Percentiles rank a stretch among this genome's conserved stretches.
These are phyloP conservation scores for Andrographis paniculata DNA, from an alignment of 305 asterid genomes.

Conservation along the genomic window DNA sequence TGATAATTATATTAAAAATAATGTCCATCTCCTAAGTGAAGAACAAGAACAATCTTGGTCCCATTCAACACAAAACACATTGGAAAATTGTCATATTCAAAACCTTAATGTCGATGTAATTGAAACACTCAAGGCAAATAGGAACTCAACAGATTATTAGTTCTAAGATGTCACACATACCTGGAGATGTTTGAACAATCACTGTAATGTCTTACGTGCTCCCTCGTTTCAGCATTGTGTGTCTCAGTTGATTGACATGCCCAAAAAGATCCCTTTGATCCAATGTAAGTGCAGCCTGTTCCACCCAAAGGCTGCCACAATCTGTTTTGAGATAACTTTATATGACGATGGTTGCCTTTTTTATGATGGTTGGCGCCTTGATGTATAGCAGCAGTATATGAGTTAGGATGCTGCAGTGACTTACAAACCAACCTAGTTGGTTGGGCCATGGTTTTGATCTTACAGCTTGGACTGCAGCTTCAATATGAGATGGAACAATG, in stretches of 20 bases:
- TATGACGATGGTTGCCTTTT: conserved; percentile 35
- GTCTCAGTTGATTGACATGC: conserved; percentile 55
- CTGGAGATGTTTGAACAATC: conserved; percentile 47
- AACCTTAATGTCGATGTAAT: background rate
- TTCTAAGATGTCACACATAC: conserved; percentile 26
- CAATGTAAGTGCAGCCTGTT: conserved; percentile 28
- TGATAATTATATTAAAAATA: too few relatives aligned
- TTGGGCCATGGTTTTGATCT: conserved; percentile 41
- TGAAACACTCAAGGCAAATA: conserved; percentile 1
- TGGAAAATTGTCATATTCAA: too few relatives aligned
- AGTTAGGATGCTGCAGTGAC: conserved; percentile 59
- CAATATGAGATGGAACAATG: conserved; percentile 19
- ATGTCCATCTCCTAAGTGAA: too few relatives aligned
- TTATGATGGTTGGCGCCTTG: conserved; percentile 35
- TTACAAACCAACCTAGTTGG: conserved; percentile 52
- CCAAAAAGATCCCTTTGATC: conserved; percentile 40
- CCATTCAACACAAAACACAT: too few relatives aligned
- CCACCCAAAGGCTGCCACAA: conserved; percentile 39
- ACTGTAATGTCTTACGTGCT: conserved; percentile 26
- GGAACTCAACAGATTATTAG: background rate
- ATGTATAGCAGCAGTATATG: conserved; percentile 20
- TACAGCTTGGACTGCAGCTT: conserved; percentile 20
- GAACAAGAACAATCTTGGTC: too few relatives aligned
- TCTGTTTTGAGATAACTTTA: conserved; percentile 35
- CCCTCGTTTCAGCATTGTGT: conserved; percentile 43